Base-by-base conservation (phyloP, 371 early-diverging fungal species). In the Actinomucor elegans region DNA sequence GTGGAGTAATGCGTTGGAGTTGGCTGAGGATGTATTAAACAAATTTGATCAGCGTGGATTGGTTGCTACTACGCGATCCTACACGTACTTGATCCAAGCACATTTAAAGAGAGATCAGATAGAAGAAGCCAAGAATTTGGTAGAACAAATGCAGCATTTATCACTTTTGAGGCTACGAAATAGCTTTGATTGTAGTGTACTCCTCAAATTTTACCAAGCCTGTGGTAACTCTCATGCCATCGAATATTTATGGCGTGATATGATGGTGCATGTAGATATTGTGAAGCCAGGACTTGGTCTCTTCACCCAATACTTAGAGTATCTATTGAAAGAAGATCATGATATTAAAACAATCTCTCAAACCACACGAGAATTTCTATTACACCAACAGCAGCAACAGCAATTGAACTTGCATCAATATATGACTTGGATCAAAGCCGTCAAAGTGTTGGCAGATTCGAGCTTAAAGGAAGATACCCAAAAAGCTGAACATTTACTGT, bases 241-340 rank as follows among this genome's bases (percentile, higher is more conserved):
- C 26, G 77, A 77, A 36, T 57, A 58, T 63, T 53, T 73, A 20
- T 77, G 77, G 77, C 60, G 59, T 29, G 65, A 71, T 32, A 46
- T 71, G 12, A 32, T 57, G 27, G 40, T 61, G 15, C 66, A 72
- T 35, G 37, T 24, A 11, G 60, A 67, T 34, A 49, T 20, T 4
- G 50, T 67, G 21, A 61, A 67, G 41, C 70, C 68, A 2, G 61
- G 66, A 1, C 36, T 55, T 37, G 31, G 31, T 3, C 36, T 72
- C 2, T 72, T 66, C 23, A 65, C 64, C 4, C 58, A 51, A 2
- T 72, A 72, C 32, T 18, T 69, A 26, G 68, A 67, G 8, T 63
- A 61, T 43, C 31, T 75, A 10, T 4, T 60, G 1, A 41, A 42
- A 17, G 49, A 36, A n/a, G 28, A 42, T 12, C 17, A 48, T 7